Evolutionary conservation across 139 green algal genomes (phyloP).

Genomic region (Gonium pectorale): DNA sequence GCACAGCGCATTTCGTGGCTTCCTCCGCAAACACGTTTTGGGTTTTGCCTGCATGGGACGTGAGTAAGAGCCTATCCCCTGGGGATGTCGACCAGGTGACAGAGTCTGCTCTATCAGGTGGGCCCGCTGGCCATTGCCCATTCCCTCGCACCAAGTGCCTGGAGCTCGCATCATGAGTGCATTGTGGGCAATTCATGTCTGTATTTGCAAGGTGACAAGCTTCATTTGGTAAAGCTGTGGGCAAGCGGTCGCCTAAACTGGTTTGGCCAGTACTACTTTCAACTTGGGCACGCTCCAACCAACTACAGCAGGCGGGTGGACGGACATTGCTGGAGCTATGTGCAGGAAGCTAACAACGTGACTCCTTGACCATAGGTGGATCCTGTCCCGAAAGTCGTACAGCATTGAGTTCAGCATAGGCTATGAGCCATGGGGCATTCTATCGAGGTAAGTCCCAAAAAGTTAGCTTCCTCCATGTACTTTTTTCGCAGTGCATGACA

Average conservation of each 20-base stretch:
- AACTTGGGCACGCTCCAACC: slow-evolving; percentile 13
- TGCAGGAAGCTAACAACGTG: too few species aligned
- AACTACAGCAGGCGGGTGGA: slow-evolving; percentile 29
- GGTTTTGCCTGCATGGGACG: slow-evolving; percentile 38
- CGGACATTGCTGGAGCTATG: too few species aligned
- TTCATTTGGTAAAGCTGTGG: slow-evolving; percentile 12
- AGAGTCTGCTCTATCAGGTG: slow-evolving; percentile 1
- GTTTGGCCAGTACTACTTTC: slow-evolving; percentile 35
- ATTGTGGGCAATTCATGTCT: too few species aligned
- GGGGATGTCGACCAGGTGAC: neutral
- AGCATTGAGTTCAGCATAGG: neutral
- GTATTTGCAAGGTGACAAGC: slow-evolving; percentile 12
- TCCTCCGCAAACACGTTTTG: neutral
- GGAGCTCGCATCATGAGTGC: too few species aligned
- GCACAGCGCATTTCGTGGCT: neutral
- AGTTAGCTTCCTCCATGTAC: too few species aligned
- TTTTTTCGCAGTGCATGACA: too few species aligned
- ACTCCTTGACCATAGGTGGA: neutral
- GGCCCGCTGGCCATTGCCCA: too few species aligned
- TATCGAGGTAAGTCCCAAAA: slow-evolving; percentile 38
- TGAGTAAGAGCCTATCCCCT: neutral
- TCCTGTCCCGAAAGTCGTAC: neutral
- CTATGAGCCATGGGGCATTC: slow-evolving; percentile 61
- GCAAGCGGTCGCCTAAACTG: neutral
- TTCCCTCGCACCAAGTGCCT: too few species aligned